Percentiles rank a stretch among this genome's conserved stretches.
Evolutionary conservation across 768 basidiomycete species (phyloP).

Genomic region (Collybia mongolica): DNA sequence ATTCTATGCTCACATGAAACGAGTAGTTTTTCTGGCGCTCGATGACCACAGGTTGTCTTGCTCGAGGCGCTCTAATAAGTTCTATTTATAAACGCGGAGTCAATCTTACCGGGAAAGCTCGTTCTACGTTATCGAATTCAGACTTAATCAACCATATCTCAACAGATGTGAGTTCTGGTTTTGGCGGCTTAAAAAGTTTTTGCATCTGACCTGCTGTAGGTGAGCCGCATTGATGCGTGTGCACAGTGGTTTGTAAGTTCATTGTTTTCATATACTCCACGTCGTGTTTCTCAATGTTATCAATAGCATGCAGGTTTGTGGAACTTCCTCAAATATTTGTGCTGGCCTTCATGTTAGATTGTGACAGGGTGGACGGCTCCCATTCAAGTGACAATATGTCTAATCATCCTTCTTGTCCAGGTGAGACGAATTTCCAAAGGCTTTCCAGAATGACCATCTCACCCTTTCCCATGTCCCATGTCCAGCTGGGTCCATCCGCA

Average conservation of each 20-base stretch:
- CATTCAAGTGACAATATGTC: slow-evolving; percentile 58
- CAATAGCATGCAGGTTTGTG: slow-evolving; percentile 39
- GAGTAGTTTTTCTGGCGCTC: slow-evolving; percentile 68
- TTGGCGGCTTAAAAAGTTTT: not conserved
- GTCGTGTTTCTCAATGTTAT: not conserved
- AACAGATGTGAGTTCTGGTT: slow-evolving; percentile 52
- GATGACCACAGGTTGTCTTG: slow-evolving; percentile 64
- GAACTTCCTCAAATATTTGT: not conserved
- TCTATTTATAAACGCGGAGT: slow-evolving; percentile 73
- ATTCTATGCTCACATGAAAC: not conserved
- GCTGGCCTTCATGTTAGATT: not conserved
- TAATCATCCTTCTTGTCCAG: slow-evolving; percentile 59
- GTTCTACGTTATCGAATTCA: slow-evolving; percentile 60
- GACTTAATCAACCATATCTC: slow-evolving; percentile 60
- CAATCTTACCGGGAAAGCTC: slow-evolving; percentile 61
- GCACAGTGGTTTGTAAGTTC: slow-evolving; percentile 72
- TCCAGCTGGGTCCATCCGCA: slow-evolving; percentile 66
- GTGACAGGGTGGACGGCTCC: slow-evolving; percentile 61
- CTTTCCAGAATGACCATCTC: not conserved
- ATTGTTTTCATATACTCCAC: not conserved
- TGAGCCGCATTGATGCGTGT: slow-evolving; percentile 56
- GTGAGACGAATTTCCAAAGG: slow-evolving; percentile 24
- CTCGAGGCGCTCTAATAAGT: slow-evolving; percentile 64
- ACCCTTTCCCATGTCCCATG: not conserved
- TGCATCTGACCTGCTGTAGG: slow-evolving; percentile 25